Conservation (phyloP, 2,329 filamentous ascomycete genomes). For the Cladosporium sp. region DNA sequence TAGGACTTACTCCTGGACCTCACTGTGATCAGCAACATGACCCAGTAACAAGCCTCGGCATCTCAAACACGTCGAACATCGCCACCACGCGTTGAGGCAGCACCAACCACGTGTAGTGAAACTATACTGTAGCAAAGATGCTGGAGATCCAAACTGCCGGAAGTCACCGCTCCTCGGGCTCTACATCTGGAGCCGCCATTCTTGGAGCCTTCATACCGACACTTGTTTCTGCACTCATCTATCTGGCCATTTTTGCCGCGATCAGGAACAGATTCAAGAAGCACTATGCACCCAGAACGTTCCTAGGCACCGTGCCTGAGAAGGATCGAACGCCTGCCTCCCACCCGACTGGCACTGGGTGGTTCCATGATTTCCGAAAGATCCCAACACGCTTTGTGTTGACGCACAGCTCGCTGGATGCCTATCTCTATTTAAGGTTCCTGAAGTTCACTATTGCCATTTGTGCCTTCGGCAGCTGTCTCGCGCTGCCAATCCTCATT, state of each 20-base stretch:
- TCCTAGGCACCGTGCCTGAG: constrained; percentile 36
- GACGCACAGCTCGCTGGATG: constrained; percentile 52
- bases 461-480: constrained; percentile 45
- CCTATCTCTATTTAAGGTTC: constrained; percentile 51
- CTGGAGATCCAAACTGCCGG: constrained; percentile 21
- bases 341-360: constrained; percentile 37
- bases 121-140: background rate
- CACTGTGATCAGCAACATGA: background rate
- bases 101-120: background rate
- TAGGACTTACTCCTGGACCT: background rate
- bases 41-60: background rate
- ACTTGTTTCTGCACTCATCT: constrained; percentile 34
- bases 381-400: constrained; percentile 50
- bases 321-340: constrained; percentile 37
- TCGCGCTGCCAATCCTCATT: constrained; percentile 52
- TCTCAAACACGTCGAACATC: background rate
- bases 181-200: constrained; percentile 36
- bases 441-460: constrained; percentile 48
- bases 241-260: constrained; percentile 33
- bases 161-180: constrained; percentile 31
- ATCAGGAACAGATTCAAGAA: constrained; percentile 37
- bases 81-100: background rate
- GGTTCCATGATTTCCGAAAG: constrained; percentile 52
- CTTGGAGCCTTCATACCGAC: constrained; percentile 39
- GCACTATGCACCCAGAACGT: constrained; percentile 39